Base-by-base conservation (phyloP, 73 alveolate species). In the Urostyla sp. region DNA sequence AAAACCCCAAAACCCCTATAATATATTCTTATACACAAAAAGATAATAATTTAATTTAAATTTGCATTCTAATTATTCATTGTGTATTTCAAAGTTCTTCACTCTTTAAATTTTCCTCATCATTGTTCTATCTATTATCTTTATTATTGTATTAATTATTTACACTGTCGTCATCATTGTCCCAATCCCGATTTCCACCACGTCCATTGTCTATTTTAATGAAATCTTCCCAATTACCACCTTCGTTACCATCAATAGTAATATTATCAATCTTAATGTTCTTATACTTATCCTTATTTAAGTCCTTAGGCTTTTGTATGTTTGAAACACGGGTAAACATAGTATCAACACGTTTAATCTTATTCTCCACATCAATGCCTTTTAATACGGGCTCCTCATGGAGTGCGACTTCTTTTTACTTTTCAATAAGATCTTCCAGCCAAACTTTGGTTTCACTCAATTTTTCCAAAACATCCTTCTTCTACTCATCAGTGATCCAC, bases 301-400 rank as follows among this genome's bases (percentile, higher is more conserved):
- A 16, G 7, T 28, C 80, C 46, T 66, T 66, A 7, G 80, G 80
- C 80, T 66, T 66, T 27, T 59, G 80, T 44, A 44, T 66, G 52
- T 21, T 32, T 5, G 23, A 27, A 5, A 66, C 28, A 35, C 76
- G 32, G 23, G 32, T 20, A 32, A 11, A 59, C n/a, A 34, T 11
- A 3, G 6, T 3, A 7, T 59, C 55, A 2, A 59, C 56, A n/a
- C 76, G 11, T 36, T 59, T 59, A 6, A 59, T 3, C 32, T 34
- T 59, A 11, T 11, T 3, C 5, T 59, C 76, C 4, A 59, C 16
- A 11, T 59, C 76, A 18, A 32, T 18, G 27, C 32, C 57, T 36
- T 34, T 59, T 13, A 59, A 59, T 3, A 55, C 76, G 16, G 76
- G 76, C 20, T 59, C 76, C 30, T 59, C 56, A 34, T 59, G 57